Conservation (phyloP, 441 rosid species). For the Melastoma candidum region DNA sequence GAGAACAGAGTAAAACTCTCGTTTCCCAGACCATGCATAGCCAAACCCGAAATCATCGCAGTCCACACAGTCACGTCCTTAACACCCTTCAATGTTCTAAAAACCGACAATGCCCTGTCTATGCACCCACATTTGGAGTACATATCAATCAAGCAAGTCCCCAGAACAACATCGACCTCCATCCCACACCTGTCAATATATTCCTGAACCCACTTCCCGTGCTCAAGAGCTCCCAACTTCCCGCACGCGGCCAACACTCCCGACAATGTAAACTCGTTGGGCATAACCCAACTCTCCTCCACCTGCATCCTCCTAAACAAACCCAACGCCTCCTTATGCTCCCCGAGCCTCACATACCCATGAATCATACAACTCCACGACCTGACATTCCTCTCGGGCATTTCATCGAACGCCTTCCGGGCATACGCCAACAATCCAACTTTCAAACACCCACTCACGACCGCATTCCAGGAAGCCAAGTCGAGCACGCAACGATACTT, state of each 20-base stretch:
- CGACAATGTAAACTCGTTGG: conserved; percentile 4
- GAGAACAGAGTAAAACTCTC: background rate
- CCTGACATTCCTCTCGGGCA: conserved; percentile 11
- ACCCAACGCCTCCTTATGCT: conserved; percentile 6
- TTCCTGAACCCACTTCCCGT: conserved; percentile 13
- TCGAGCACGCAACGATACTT: background rate
- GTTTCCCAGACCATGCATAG: conserved; percentile 8
- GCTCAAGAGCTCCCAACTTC: conserved; percentile 12
- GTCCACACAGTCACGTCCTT: conserved; percentile 12
- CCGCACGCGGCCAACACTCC: conserved; percentile 7
- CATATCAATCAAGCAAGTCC: conserved; percentile 12
- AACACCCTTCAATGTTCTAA: conserved; percentile 10
- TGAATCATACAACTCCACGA: conserved; percentile 10
- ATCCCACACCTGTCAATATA: conserved; percentile 10
- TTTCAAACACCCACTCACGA: conserved; percentile 3
- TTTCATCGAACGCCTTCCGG: conserved; percentile 7
- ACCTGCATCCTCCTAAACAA: conserved; percentile 11
- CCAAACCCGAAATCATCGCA: conserved; percentile 12
- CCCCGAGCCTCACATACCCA: conserved; percentile 11
- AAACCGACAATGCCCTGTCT: conserved; percentile 9
- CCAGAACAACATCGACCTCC: conserved; percentile 8
- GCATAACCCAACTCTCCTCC: conserved; percentile 7
- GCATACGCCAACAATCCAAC: background rate
- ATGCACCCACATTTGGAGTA: conserved; percentile 11
- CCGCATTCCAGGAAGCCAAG: conserved; percentile 11